These are phyloP conservation scores for Venturia carpophila DNA, from an alignment of 2,329 filamentous ascomycete genomes.

Conservation along the genomic window DNA sequence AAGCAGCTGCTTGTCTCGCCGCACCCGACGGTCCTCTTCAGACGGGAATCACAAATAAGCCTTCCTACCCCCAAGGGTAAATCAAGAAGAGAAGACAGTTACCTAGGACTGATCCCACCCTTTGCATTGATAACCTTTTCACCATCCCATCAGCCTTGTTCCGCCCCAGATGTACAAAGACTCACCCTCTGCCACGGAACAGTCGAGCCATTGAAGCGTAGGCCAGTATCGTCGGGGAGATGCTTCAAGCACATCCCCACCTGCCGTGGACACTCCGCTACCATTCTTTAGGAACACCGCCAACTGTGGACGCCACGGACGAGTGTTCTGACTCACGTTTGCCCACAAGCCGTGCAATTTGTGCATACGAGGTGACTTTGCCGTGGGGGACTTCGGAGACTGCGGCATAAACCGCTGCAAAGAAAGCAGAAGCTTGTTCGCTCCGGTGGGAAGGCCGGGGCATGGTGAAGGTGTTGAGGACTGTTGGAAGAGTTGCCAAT, in stretches of 20 bases:
- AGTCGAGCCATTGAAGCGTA: constrained; percentile 61
- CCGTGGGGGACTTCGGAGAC: constrained; percentile 79
- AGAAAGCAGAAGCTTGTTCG: constrained; percentile 69
- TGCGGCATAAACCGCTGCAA: constrained; percentile 69
- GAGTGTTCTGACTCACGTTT: constrained; percentile 49
- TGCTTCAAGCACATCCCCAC: constrained; percentile 88
- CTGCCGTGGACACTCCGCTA: constrained; percentile 48
- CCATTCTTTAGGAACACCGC: constrained; percentile 11
- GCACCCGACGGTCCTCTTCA: constrained; percentile 38
- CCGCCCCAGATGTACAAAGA: neutral
- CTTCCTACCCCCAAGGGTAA: constrained; percentile 20
- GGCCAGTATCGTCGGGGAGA: constrained; percentile 46
- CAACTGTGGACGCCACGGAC: neutral
- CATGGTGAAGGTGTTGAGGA: neutral
- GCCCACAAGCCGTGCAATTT: constrained; percentile 65
- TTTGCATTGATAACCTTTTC: constrained; percentile 60
- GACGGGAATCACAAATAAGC: neutral
- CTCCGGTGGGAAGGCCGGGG: neutral
- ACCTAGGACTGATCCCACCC: constrained; percentile 81
- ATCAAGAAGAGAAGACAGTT: constrained; percentile 23
- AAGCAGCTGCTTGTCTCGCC: constrained; percentile 38
- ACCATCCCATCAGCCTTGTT: neutral
- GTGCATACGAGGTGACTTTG: constrained; percentile 80
- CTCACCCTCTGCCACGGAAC: constrained; percentile 88
- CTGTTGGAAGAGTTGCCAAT: neutral